Base-by-base conservation (phyloP, 257 asterid genomes). In the Euphrasia confusa region DNA sequence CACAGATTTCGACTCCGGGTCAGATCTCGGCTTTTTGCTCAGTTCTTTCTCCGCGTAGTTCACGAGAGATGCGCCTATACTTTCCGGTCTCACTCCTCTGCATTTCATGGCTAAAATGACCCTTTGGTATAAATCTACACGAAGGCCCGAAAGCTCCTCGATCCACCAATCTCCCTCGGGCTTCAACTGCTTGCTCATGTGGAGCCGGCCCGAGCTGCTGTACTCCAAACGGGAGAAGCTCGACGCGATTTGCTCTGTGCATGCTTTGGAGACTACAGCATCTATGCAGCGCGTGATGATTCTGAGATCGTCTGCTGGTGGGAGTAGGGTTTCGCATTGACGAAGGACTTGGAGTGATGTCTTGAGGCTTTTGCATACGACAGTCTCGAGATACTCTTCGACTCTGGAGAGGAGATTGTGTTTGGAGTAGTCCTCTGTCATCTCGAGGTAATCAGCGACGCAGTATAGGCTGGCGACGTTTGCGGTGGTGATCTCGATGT, bases 101-200 rank as follows among this genome's bases (percentile, higher is more conserved):
- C 90, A 88, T 75, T 89, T 92, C 78, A 92, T 86, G 8, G 97
- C 95, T 2, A 91, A 60, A 58, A 92, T 83, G 28, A 88, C 95
- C 57, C 86, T 83, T 55, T 87, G 82, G 7, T 86, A 92, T 77
- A 89, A 54, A 58, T 84, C 99, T 2, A 80, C 61, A 0, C 89
- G 85, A 44, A 92, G 97, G 27, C 75, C 79, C 1, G 96, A 90
- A 1, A 93, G 84, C 64, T 89, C 97, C 69, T 89, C 91, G 5
- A 92, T 89, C 99, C 99, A 92, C 98, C 98, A 92, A 71, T 89
- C 96, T 49, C 83, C 88, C 39, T 88, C 96, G 14, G 75, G 74
- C 55, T 81, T 86, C 0, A 83, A 62, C 26, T 79, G 88, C 68
- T 86, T 80, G 79, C 86, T 88, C 96, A 88, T 91, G 60, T 89